Evolutionary conservation across 371 early-diverging fungal genomes (phyloP).

Genomic region (Actinomortierella ambigua): DNA sequence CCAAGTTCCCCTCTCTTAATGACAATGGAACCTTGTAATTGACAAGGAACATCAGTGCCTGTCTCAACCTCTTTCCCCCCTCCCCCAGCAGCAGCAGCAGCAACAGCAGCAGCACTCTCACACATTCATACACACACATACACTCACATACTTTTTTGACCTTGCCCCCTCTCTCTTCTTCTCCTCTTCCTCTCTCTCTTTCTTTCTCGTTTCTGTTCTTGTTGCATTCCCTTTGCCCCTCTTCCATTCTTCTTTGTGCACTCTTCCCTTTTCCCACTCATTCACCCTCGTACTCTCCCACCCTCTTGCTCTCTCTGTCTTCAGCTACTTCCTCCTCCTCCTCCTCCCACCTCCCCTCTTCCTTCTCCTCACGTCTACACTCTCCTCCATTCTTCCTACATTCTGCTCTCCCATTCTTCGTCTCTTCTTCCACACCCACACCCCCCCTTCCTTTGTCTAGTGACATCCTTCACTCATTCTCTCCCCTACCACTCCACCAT

Average conservation of each 20-base stretch:
- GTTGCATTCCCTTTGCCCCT: neutral
- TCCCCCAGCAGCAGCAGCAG: too few relatives aligned
- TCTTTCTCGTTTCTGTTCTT: neutral
- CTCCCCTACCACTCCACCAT: too few relatives aligned
- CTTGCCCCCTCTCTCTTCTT: neutral
- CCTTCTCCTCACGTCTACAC: too few relatives aligned
- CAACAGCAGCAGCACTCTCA: too few relatives aligned
- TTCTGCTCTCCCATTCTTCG: neutral
- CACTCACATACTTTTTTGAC: neutral
- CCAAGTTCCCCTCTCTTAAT: too few relatives aligned
- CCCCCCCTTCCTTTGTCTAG: neutral
- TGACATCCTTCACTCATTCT: too few relatives aligned
- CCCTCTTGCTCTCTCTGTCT: conserved; percentile 10
- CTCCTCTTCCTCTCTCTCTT: neutral
- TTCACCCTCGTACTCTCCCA: neutral
- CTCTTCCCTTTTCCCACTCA: neutral
- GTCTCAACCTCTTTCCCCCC: too few relatives aligned
- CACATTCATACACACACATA: too few relatives aligned
- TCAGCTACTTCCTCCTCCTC: neutral
- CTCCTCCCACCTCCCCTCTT: neutral
- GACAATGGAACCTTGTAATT: too few relatives aligned
- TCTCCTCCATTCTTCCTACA: too few relatives aligned
- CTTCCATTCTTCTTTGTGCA: neutral
- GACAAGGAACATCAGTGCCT: too few relatives aligned
- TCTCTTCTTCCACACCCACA: conserved; percentile 6